phyloP scores from a whole-genome alignment of 441 rosid species.

The Brassica balearica region DNA sequence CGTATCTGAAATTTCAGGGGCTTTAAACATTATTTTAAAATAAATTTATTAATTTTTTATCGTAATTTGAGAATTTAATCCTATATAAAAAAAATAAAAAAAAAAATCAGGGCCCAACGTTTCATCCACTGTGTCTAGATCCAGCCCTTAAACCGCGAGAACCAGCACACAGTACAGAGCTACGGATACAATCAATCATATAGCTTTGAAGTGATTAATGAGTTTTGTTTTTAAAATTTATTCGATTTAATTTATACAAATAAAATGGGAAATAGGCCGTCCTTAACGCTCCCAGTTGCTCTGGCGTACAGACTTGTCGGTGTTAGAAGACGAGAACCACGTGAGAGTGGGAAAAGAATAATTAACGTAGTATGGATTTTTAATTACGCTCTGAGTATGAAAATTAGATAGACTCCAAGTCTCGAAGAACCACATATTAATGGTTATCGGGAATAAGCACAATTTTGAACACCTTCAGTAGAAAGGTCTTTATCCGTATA shows the following conservation, averaged over 20 bases:
- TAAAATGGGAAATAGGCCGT: neutral
- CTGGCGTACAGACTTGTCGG: neutral
- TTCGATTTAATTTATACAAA: neutral
- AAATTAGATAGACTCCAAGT: neutral
- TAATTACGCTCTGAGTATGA: neutral
- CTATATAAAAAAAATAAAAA: no score
- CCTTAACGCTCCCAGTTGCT: neutral
- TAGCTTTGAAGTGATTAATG: neutral
- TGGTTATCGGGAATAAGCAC: neutral
- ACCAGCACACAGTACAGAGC: neutral
- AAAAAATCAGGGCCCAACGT: no score
- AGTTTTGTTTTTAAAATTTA: neutral
- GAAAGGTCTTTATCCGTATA: no score
- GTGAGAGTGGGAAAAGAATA: neutral
- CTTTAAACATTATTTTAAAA: no score
- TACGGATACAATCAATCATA: neutral
- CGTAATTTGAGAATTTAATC: no score
- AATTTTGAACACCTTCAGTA: neutral
- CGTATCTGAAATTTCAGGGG: no score
- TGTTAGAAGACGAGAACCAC: constrained; percentile 1
- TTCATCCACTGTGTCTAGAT: no score
- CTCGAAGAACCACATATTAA: neutral
- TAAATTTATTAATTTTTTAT: no score
- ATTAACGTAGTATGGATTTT: neutral
- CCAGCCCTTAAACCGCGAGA: neutral